Percentiles rank a stretch among this genome's conserved stretches.
Evolutionary conservation across 1,139 yeast genomes (phyloP).

Genomic region (Candida neerlandica): DNA sequence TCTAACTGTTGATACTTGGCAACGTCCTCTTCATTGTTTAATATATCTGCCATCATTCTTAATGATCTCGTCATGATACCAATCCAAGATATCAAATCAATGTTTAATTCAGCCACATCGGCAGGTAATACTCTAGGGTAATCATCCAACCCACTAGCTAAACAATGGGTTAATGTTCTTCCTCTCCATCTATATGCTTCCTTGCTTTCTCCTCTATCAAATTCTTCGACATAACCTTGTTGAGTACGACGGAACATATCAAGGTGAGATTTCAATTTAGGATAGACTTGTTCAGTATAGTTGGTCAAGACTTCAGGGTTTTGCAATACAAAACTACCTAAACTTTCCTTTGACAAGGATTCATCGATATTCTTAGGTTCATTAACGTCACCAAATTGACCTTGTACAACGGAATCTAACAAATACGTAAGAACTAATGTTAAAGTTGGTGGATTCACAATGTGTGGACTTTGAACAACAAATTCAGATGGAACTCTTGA

Average conservation of each 20-base stretch:
- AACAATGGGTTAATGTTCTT: conserved; percentile 78
- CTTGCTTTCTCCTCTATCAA: conserved; percentile 58
- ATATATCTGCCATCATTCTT: conserved; percentile 69
- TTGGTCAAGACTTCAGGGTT: conserved; percentile 63
- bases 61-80: conserved; percentile 89
- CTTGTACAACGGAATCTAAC: conserved; percentile 41
- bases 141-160: conserved; percentile 95
- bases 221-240: conserved; percentile 71
- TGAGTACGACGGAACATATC: conserved; percentile 88
- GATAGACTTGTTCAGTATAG: conserved; percentile 71
- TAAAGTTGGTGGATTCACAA: conserved; percentile 95
- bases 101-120: conserved; percentile 86
- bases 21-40: conserved; percentile 62
- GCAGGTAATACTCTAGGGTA: conserved; percentile 86
- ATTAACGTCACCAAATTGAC: conserved; percentile 24
- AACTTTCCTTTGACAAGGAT: conserved; percentile 14
- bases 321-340: conserved; percentile 56
- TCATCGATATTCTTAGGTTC: conserved; percentile 25
- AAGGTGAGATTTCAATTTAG: conserved; percentile 74
- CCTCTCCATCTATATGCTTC: conserved; percentile 95
- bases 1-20: conserved; percentile 54
- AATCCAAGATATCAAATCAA: conserved; percentile 89
- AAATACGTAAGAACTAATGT: conserved; percentile 77
- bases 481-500: conserved; percentile 87
- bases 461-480: conserved; percentile 81